Percentiles rank a stretch among this genome's conserved stretches.
Evolutionary conservation across 2,329 filamentous ascomycete genomes (phyloP).

Genomic region (Venturia oleaginea): DNA sequence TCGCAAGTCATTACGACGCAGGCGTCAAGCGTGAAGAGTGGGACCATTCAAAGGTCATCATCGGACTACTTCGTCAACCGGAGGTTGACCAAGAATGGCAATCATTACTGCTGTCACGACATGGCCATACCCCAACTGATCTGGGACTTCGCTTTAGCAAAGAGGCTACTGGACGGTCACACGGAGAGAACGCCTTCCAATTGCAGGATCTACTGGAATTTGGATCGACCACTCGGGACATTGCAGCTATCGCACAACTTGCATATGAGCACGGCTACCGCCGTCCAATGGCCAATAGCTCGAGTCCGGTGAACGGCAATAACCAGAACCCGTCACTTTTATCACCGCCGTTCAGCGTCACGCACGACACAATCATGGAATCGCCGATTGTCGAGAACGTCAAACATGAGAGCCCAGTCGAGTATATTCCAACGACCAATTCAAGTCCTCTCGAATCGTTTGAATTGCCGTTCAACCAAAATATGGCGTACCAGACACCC

Average conservation of each 20-base stretch:
- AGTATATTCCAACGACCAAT: conserved; percentile 5
- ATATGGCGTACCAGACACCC: conserved; percentile 10
- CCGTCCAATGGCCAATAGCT: conserved; percentile 6
- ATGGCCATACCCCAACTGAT: conserved; percentile 41
- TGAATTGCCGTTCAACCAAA: conserved; percentile 10
- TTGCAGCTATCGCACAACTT: conserved; percentile 10
- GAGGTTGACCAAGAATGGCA: conserved; percentile 55
- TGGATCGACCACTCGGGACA: conserved; percentile 7
- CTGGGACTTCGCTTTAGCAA: conserved; percentile 37
- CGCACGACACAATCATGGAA: conserved; percentile 11
- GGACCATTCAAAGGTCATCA: conserved; percentile 61
- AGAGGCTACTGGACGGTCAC: conserved; percentile 32
- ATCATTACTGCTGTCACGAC: conserved; percentile 42
- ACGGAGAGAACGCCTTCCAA: conserved; percentile 12
- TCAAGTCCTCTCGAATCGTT: conserved; percentile 10
- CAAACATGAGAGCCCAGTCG: conserved; percentile 2
- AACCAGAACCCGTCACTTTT: neutral
- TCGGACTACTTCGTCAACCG: conserved; percentile 58
- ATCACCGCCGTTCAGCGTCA: conserved; percentile 12
- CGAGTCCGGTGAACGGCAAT: neutral
- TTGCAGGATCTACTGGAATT: conserved; percentile 16
- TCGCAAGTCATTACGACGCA: conserved; percentile 57
- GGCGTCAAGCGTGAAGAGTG: conserved; percentile 56
- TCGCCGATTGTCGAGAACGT: neutral
- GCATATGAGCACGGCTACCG: conserved; percentile 14